Evolutionary conservation across 805 yeast species (phyloP), one percentile per base, ranked within the genome.

Genomic region (Scheffersomyces stipitis): DNA sequence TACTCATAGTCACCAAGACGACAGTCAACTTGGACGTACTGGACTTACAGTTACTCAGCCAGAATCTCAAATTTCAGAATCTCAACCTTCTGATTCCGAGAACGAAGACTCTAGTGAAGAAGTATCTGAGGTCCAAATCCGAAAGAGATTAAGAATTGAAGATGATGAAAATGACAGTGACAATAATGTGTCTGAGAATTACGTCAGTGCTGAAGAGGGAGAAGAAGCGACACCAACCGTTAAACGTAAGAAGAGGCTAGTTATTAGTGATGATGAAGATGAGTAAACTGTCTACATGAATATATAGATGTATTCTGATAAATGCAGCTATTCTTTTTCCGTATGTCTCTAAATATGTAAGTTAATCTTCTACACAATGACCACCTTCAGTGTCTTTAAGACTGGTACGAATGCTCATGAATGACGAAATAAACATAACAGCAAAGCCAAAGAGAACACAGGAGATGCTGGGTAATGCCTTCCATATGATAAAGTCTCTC

Each of bases 361-460:
- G 15, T 38, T 52, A 58, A 38, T 61, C 68, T 17, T 46, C 60
- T 28, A 64, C 67, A 57, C 87, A 81, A 44, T 80, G 83, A 18
- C 68, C 76, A 15, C 61, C 73, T 8, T 60, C 64, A 7, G 59
- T 66, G 26, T 40, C 45, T 7, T 59, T 54, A 10, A 72, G 23
- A 17, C 80, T 66, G 26, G 71, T 65, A 12, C 70, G 41, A 3
- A 87, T 69, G 1, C 95, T 86, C 68, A 84, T 90, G 14, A 75
- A 62, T 0, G 95, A 81, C n/a, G 96, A 85, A 10, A 88, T 66
- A 20, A 86, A 44, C 93, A 91, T 84, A 12, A 91, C 84, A 2
- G 75, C 44, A 26, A 81, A 60, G 0, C 98, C 98, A 60, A 91
- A 88, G 0, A 60, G 56, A 6, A 82, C 75, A 51, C 93, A 83